These are phyloP conservation scores for Centrapalus pauciflorus DNA, from an alignment of 129 eudicot species.

Conservation along the genomic window DNA sequence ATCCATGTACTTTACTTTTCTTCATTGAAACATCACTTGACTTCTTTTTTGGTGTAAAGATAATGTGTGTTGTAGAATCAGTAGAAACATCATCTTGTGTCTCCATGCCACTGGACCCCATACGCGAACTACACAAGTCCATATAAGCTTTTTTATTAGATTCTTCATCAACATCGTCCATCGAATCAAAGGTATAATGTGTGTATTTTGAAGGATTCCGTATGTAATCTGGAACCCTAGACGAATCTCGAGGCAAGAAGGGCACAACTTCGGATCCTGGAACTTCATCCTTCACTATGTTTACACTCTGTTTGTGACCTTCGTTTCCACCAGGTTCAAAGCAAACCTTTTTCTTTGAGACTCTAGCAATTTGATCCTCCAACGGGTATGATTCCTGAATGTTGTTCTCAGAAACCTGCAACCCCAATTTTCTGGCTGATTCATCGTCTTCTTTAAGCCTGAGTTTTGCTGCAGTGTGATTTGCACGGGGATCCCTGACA, in stretches of 20 bases:
- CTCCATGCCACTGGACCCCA: conserved; percentile 31
- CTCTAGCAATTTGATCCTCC: conserved; percentile 15
- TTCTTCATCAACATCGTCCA: conserved; percentile 53
- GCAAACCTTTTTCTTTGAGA: no score
- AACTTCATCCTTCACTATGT: conserved; percentile 20
- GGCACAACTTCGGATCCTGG: conserved; percentile 11
- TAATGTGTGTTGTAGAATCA: conserved; percentile 36
- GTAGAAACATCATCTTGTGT: conserved; percentile 19
- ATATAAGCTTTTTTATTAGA: conserved; percentile 56
- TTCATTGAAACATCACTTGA: conserved; percentile 10
- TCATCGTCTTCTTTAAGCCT: conserved; percentile 78
- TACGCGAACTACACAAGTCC: conserved; percentile 46
- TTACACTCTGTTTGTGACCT: no score
- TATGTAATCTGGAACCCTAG: conserved; percentile 56
- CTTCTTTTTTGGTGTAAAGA: conserved; percentile 58
- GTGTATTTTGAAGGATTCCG: conserved; percentile 78
- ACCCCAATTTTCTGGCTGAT: conserved; percentile 12
- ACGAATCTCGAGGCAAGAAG: conserved; percentile 10
- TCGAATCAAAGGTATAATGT: conserved; percentile 62
- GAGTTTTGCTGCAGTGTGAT: conserved; percentile 62
- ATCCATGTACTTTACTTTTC: conserved; percentile 23
- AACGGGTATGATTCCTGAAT: conserved; percentile 3
- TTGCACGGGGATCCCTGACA: conserved; percentile 71
- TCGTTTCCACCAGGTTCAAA: no score
- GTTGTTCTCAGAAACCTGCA: conserved; percentile 26